These are phyloP conservation scores for Calonectria naviculata DNA, from an alignment of 2,329 filamentous ascomycete genomes.

Conservation along the genomic window DNA sequence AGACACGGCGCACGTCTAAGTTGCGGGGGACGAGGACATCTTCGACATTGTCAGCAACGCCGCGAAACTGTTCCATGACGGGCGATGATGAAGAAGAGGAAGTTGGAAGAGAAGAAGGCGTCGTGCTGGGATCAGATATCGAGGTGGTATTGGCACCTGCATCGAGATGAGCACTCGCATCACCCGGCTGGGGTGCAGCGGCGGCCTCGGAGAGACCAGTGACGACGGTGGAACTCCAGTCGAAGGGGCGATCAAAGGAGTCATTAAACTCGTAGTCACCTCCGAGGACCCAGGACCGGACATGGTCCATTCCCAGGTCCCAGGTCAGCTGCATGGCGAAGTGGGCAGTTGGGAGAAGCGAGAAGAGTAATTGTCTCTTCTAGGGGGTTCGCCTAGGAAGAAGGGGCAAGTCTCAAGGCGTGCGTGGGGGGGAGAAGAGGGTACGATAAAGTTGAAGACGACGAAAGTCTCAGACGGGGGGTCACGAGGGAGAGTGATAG, in stretches of 20 bases:
- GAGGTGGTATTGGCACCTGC: conserved; percentile 18
- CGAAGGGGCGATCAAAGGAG: conserved; percentile 34
- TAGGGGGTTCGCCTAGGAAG: not conserved
- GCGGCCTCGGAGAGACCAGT: conserved; percentile 39
- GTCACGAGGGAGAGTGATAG: not conserved
- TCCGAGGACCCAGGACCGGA: conserved; percentile 41
- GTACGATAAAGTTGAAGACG: not conserved
- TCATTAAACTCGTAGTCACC: conserved; percentile 34
- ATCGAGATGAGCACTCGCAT: conserved; percentile 35
- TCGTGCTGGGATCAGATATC: conserved; percentile 24
- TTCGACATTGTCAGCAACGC: conserved; percentile 28
- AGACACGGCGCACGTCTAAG: conserved; percentile 33
- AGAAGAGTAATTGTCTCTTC: conserved; percentile 12
- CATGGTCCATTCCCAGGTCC: conserved; percentile 42
- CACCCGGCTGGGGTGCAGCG: conserved; percentile 26
- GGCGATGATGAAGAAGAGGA: conserved; percentile 12
- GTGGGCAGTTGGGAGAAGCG: conserved; percentile 12
- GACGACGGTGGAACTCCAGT: conserved; percentile 39
- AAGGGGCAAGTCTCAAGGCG: not conserved
- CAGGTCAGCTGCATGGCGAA: conserved; percentile 41
- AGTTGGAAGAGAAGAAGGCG: conserved; percentile 21
- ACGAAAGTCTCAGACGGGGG: not conserved
- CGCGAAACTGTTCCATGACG: conserved; percentile 22
- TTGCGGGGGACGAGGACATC: conserved; percentile 37
- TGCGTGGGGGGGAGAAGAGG: not conserved